Base-by-base conservation (phyloP, 2,329 filamentous ascomycete species). In the Magnaporthiopsis rhizophila region DNA sequence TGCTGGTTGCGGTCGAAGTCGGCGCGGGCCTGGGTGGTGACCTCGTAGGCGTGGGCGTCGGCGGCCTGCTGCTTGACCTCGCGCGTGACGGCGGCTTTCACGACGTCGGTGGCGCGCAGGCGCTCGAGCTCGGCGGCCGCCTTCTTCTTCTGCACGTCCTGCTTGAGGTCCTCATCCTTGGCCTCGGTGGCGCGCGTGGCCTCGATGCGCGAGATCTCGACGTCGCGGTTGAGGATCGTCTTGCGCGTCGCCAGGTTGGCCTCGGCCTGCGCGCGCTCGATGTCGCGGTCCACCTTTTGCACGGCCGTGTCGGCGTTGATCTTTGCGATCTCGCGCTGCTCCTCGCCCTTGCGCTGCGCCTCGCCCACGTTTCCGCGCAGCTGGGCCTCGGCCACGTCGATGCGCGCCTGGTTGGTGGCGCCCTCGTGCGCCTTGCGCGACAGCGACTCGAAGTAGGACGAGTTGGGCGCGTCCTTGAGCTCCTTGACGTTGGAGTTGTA, bases 261-360 rank as follows among this genome's bases (percentile, higher is more conserved):
- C 72, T 95, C 91, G 58, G 92, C 92, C 60, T 84, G 77, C 2
- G 90, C 89, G 67, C 91, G 91, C 77, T 95, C 90, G 59, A 89
- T 88, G 72, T 94, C 92, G 62, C 91, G 87, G 73, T 94, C 87
- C 0, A 91, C 95, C 79, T 94, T 92, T 66, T 91, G 84, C 1
- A 95, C 90, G 1, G 91, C 90, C 0, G 91, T 96, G 70, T 91
- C 87, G 68, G 91, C 91, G 74, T 93, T 86, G 77, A 96, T 96
- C 79, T 92, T 94, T 69, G 91, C 90, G 58, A 96, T 90, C 72
- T 93, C 89, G 64, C 92, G 90, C 73, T 95, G 92, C 67, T 92
- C 89, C 71, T 90, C 84, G 68, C 91, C 91, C 71, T 87, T 85
- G 71, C 90, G 89, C 73, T 92, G 82, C 30, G 91, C 87, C 75